Base-by-base conservation (phyloP, 148 eudicot species). In the Chenopodium quinoa region DNA sequence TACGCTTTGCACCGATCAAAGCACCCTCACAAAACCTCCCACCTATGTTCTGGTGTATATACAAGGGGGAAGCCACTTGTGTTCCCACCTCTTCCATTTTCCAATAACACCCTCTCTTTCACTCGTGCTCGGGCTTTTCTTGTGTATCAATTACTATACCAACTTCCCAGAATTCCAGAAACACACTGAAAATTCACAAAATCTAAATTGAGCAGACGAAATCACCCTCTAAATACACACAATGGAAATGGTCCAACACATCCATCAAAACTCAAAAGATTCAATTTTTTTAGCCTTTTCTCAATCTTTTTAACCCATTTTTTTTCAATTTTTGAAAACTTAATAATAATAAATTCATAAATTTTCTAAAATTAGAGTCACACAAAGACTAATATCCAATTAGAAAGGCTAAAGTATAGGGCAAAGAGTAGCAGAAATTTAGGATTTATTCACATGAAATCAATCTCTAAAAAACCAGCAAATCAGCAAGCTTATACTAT, bases 41-140 rank as follows among this genome's bases (percentile, higher is more conserved):
- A 2, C 81, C 73, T 11, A 84, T 71, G 22, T 78, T 84, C 70
- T 65, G 86, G 75, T 84, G 84, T 54, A 84, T 77, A 73, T 78
- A 84, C 25, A 84, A 81, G 29, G 86, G 86, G 50, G 84, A 50
- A 50, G 86, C 86, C 58, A 84, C 84, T 74, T 84, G 81, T 23
- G 82, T 73, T 66, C 84, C 86, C 52, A 84, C 84, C 67, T 84
- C 86, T 31, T 84, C 86, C 86, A 84, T 84, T 47, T 44, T 56
- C 65, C 32, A 34, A 23, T 31, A 34, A 34, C 13, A 40, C 34
- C 56, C 47, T 64, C 16, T 78, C 47, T 14, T 1, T 63, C 23
- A 1, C 17, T 48, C 9, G n/a, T 0, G 19, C 29, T n/a, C 12
- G 13, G 1, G 16, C 16, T 52, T 56, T 56, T 56, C 19, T 19